Conservation (phyloP, 1,139 yeast genomes). For the Suhomyces kunorum region DNA sequence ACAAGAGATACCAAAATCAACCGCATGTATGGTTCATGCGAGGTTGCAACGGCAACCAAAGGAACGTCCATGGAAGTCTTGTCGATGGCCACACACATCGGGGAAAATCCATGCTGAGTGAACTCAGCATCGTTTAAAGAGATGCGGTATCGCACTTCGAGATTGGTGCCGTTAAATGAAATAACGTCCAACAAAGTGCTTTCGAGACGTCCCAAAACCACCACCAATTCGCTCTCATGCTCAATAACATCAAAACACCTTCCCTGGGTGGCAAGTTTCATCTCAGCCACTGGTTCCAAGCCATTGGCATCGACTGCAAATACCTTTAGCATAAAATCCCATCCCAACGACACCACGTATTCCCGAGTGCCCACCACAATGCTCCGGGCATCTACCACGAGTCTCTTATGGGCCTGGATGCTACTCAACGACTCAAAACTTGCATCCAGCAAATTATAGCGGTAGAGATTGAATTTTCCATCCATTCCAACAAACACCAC, state of each 20-base stretch:
- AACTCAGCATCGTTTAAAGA: constrained; percentile 78
- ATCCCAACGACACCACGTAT: constrained; percentile 59
- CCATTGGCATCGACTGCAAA: constrained; percentile 28
- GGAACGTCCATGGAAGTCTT: constrained; percentile 20
- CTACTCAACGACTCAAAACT: background rate
- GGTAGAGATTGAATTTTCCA: constrained; percentile 30
- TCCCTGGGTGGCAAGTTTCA: constrained; percentile 43
- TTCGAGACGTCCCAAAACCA: constrained; percentile 61
- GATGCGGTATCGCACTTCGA: constrained; percentile 42
- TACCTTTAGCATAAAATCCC: constrained; percentile 54
- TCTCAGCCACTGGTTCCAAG: constrained; percentile 29
- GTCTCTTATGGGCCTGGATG: constrained; percentile 32
- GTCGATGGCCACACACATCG: constrained; percentile 47
- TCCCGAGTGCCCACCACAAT: constrained; percentile 22
- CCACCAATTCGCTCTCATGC: constrained; percentile 31
- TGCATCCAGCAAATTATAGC: constrained; percentile 11
- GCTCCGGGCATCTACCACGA: constrained; percentile 35
- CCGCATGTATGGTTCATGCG: constrained; percentile 77
- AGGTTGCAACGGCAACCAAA: constrained; percentile 60
- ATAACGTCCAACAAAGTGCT: constrained; percentile 58
- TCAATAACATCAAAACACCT: constrained; percentile 45
- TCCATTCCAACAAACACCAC: constrained; percentile 43
- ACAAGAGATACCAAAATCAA: constrained; percentile 53
- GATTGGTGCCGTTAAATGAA: constrained; percentile 4
- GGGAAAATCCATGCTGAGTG: constrained; percentile 65